Evolutionary conservation across 306 rosid species (phyloP).

Genomic region (Herpetospermum pedunculosum): DNA sequence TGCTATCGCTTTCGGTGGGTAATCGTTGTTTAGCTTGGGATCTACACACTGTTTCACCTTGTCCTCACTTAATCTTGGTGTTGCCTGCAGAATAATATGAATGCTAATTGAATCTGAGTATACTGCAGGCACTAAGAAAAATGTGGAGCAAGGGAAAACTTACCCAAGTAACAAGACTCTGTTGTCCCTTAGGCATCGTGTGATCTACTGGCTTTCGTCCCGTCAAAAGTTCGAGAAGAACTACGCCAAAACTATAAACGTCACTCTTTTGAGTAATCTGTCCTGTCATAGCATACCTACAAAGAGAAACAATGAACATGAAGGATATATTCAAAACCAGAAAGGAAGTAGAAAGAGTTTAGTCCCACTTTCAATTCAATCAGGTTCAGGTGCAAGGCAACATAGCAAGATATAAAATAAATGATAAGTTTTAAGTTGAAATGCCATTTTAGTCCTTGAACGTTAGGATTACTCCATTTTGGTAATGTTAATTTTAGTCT

Average conservation of each 20-base stretch:
- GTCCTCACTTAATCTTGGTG: constrained; percentile 98
- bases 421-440: neutral
- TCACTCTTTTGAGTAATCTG: constrained; percentile 96
- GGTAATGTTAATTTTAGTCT: neutral
- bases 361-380: neutral
- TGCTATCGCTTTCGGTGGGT: constrained; percentile 92
- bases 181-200: constrained; percentile 99
- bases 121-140: neutral
- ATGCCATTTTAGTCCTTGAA: neutral
- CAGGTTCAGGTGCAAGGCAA: neutral
- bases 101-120: constrained; percentile 3
- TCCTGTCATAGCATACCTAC: constrained; percentile 97
- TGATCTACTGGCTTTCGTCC: constrained; percentile 98
- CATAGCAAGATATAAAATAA: neutral
- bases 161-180: constrained; percentile 99
- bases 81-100: constrained; percentile 44
- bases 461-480: too few relatives aligned
- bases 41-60: constrained; percentile 97
- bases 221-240: constrained; percentile 83
- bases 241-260: constrained; percentile 97
- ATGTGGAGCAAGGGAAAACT: neutral
- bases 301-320: constrained; percentile 6
- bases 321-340: neutral
- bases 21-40: constrained; percentile 87
- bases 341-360: neutral